Percentiles rank a stretch among this genome's conserved stretches.
phyloP scores from a whole-genome alignment of 805 yeast species.

The Dipodascus geniculatus region DNA sequence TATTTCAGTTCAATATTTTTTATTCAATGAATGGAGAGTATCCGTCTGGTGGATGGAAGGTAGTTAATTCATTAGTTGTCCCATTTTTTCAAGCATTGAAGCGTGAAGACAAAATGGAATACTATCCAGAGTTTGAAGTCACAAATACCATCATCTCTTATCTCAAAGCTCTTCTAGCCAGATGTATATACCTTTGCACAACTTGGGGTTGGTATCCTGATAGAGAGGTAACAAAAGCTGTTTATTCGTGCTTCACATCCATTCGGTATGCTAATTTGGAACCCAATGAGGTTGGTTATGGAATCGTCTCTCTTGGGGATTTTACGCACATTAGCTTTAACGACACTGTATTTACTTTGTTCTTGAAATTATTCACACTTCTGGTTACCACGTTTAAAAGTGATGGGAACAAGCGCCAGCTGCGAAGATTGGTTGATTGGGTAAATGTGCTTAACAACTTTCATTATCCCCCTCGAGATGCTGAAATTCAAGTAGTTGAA shows the following conservation, averaged over 20 bases:
- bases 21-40: not conserved
- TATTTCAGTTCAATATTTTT: not conserved
- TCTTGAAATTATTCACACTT: not conserved
- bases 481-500: not conserved
- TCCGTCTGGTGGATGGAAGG: not conserved
- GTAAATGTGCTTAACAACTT: not conserved
- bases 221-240: not conserved
- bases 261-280: not conserved
- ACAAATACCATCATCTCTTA: not conserved
- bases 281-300: not conserved
- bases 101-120: not conserved
- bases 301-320: not conserved
- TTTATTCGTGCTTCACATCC: not conserved
- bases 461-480: not conserved
- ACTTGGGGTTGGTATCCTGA: conserved; percentile 1
- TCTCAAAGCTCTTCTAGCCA: not conserved
- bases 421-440: not conserved
- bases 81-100: not conserved
- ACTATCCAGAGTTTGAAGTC: not conserved
- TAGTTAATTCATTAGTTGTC: not conserved
- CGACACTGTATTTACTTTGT: not conserved
- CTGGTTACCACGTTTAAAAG: not conserved
- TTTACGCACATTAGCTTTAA: not conserved
- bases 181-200: not conserved
- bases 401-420: not conserved